These are phyloP conservation scores for Meripilus lineatus DNA, from an alignment of 1,284 basidiomycete species.

Conservation along the genomic window DNA sequence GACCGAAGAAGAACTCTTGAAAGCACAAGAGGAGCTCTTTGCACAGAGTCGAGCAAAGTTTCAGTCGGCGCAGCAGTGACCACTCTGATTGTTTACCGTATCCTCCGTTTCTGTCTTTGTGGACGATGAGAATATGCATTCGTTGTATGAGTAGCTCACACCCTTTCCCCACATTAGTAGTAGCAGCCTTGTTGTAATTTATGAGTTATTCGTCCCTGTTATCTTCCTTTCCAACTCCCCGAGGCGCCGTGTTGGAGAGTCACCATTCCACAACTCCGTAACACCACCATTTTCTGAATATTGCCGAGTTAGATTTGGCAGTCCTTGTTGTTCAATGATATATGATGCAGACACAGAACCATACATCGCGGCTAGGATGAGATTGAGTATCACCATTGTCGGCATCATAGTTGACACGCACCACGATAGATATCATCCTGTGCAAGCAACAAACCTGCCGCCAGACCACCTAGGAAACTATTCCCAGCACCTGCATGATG, in stretches of 20 bases:
- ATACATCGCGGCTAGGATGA: conserved; percentile 54
- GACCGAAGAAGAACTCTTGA: conserved; percentile 86
- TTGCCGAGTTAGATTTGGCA: conserved; percentile 44
- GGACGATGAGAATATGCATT: conserved; percentile 6
- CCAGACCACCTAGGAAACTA: conserved; percentile 80
- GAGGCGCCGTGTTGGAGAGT: conserved; percentile 52
- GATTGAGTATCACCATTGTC: background rate
- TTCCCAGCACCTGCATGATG: conserved; percentile 72
- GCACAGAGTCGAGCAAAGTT: conserved; percentile 81
- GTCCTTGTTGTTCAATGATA: conserved; percentile 76
- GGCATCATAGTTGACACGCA: conserved; percentile 25
- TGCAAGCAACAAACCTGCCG: conserved; percentile 62
- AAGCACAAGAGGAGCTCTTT: conserved; percentile 88
- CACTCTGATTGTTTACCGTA: background rate
- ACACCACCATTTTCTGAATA: conserved; percentile 21
- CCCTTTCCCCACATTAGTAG: conserved; percentile 4
- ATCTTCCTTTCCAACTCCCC: conserved; percentile 16
- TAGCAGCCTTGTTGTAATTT: conserved; percentile 13
- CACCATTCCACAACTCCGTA: conserved; percentile 63
- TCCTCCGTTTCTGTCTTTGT: background rate
- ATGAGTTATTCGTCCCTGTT: conserved; percentile 8
- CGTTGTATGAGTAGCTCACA: conserved; percentile 10
- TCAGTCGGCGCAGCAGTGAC: conserved; percentile 41
- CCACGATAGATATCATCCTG: conserved; percentile 62
- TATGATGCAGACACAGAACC: conserved; percentile 81